These are phyloP conservation scores for Melanomma pulvis-pyrius DNA, from an alignment of 495 filamentous ascomycete genomes.

Conservation along the genomic window DNA sequence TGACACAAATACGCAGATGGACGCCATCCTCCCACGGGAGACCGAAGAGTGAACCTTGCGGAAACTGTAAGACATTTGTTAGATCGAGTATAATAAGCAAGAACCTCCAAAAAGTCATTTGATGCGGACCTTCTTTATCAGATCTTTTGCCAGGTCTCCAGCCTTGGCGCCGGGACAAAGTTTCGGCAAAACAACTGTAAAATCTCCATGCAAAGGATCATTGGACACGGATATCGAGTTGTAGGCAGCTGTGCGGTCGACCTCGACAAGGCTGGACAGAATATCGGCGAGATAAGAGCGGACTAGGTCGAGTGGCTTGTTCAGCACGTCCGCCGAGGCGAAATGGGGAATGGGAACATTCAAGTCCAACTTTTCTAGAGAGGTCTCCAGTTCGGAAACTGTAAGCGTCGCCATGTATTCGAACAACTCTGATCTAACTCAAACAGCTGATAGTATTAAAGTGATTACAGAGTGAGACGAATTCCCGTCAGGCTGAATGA, in stretches of 20 bases:
- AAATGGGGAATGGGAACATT: conserved; percentile 9
- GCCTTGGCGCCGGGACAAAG: conserved; percentile 18
- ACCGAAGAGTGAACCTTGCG: conserved; percentile 19
- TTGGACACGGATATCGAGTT: conserved; percentile 21
- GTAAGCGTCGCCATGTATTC: not conserved
- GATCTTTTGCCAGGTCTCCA: conserved; percentile 13
- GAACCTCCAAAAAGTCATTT: not conserved
- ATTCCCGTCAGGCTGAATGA: not conserved
- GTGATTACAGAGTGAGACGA: not conserved
- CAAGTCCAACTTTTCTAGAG: conserved; percentile 8
- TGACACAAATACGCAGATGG: conserved; percentile 21
- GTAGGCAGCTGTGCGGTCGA: conserved; percentile 7
- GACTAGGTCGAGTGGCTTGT: conserved; percentile 25
- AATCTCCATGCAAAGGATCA: conserved; percentile 18
- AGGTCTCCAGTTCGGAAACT: conserved; percentile 11
- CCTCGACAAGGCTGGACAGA: conserved; percentile 9
- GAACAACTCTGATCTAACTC: not conserved
- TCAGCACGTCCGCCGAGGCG: conserved; percentile 2
- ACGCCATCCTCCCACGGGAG: conserved; percentile 25
- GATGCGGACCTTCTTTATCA: conserved; percentile 21
- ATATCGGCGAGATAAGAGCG: conserved; percentile 26
- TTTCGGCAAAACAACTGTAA: conserved; percentile 20
- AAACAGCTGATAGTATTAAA: not conserved
- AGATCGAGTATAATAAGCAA: not conserved
- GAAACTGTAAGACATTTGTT: conserved; percentile 14